Conservation (phyloP, 2,329 filamentous ascomycete genomes). For the Nemania sp. region DNA sequence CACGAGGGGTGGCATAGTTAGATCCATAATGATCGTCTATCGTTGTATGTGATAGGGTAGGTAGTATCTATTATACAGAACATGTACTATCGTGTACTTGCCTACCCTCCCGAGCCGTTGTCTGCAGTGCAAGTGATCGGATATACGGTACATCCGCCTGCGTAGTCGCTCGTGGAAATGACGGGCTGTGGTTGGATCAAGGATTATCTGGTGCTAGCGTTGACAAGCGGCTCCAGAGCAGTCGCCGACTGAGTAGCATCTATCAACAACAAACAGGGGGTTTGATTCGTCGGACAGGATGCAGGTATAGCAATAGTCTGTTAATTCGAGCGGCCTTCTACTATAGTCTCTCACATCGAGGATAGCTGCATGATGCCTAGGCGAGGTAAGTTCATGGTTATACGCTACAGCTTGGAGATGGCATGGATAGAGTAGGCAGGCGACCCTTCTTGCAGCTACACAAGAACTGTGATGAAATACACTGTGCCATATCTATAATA, state of each 20-base stretch:
- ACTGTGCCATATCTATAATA: background rate
- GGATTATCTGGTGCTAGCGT: constrained; percentile 1
- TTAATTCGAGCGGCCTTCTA: background rate
- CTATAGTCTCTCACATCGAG: background rate
- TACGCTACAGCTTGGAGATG: background rate
- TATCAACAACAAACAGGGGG: constrained; percentile 14
- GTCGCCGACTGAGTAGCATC: constrained; percentile 30
- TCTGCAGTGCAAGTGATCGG: background rate
- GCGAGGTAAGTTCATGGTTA: background rate
- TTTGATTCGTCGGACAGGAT: constrained; percentile 24
- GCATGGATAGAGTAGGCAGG: background rate
- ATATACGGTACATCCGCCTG: background rate
- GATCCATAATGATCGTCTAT: background rate
- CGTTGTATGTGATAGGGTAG: background rate
- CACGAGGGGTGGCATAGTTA: background rate
- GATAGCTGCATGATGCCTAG: constrained; percentile 3
- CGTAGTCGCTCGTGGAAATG: background rate
- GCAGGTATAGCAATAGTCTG: constrained; percentile 35
- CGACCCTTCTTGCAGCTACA: background rate
- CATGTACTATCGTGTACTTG: background rate
- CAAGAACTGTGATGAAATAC: background rate
- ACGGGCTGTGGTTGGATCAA: background rate
- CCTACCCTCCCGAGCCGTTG: background rate
- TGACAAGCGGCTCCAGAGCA: constrained; percentile 17
- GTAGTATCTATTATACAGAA: background rate